Percentiles rank a stretch among this genome's conserved stretches.
These are phyloP conservation scores for Lavandula angustifolia DNA, from an alignment of 257 asterid species.

Conservation along the genomic window DNA sequence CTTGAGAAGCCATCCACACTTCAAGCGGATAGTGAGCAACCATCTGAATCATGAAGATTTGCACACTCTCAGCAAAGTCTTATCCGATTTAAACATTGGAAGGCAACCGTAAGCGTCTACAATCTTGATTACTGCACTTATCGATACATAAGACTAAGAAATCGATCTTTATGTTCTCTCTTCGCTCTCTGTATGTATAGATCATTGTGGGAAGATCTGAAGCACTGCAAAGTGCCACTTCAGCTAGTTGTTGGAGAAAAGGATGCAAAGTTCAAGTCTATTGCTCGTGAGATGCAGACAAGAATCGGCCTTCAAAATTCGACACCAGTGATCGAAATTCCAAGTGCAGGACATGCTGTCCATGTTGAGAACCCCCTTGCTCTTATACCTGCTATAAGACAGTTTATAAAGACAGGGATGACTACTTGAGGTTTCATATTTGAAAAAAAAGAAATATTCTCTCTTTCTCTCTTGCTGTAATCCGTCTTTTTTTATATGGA, in stretches of 20 bases:
- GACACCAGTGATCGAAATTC: conserved; percentile 56
- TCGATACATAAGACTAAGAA: conserved; percentile 1
- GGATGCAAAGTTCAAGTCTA: conserved; percentile 72
- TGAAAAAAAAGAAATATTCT: too few species aligned
- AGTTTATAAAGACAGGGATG: conserved; percentile 46
- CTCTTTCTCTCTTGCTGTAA: too few species aligned
- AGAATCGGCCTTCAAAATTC: conserved; percentile 38
- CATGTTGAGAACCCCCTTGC: conserved; percentile 92
- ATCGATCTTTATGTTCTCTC: neutral
- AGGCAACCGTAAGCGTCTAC: conserved; percentile 74
- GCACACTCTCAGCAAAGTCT: conserved; percentile 63
- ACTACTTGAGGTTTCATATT: conserved; percentile 2
- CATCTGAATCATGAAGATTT: conserved; percentile 72
- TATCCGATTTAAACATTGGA: conserved; percentile 81
- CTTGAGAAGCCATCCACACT: conserved; percentile 78
- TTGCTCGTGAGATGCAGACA: conserved; percentile 56
- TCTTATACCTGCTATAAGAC: conserved; percentile 62
- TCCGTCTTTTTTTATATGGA: neutral
- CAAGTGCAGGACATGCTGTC: conserved; percentile 81
- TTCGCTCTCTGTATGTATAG: conserved; percentile 36
- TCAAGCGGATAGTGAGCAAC: conserved; percentile 45
- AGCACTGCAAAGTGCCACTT: conserved; percentile 65
- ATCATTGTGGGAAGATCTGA: conserved; percentile 85
- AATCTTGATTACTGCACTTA: neutral
- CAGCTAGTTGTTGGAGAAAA: conserved; percentile 78